Percentiles rank a stretch among this genome's conserved stretches.
phyloP scores from a whole-genome alignment of 805 yeast species.

The Candida germanica region DNA sequence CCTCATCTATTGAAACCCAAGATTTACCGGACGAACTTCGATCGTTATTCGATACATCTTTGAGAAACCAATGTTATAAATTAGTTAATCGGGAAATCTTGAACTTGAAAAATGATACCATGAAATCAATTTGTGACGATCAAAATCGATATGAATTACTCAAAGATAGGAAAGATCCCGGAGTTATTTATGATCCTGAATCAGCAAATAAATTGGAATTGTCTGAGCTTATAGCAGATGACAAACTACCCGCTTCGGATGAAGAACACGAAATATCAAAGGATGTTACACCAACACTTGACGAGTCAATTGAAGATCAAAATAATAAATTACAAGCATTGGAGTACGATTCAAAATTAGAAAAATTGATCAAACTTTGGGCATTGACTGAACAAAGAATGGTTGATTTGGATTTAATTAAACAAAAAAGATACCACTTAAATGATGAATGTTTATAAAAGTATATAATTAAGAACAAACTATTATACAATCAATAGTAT shows the following conservation, averaged over 20 bases:
- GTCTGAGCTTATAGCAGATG: background rate
- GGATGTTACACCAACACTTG: background rate
- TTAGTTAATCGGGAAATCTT: constrained; percentile 68
- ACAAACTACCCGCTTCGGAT: constrained; percentile 7
- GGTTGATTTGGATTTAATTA: constrained; percentile 28
- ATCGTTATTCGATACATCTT: constrained; percentile 53
- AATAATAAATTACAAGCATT: constrained; percentile 18
- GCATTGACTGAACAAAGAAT: constrained; percentile 59
- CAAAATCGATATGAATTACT: constrained; percentile 13
- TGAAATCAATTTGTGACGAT: constrained; percentile 18
- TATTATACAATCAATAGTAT: constrained; percentile 32
- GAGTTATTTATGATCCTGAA: background rate
- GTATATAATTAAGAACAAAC: constrained; percentile 4
- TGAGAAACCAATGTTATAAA: constrained; percentile 64
- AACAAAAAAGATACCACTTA: constrained; percentile 20
- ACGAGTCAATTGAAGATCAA: constrained; percentile 20
- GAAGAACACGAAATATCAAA: constrained; percentile 10
- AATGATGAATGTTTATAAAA: constrained; percentile 14
- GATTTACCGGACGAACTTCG: constrained; percentile 55
- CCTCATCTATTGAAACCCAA: constrained; percentile 25
- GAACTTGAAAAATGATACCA: constrained; percentile 23
- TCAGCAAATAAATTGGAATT: constrained; percentile 1
- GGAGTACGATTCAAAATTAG: constrained; percentile 41
- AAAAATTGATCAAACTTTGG: constrained; percentile 59
- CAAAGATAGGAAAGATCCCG: constrained; percentile 1